phyloP scores from a whole-genome alignment of 805 yeast species.

The Starmerella tilneyi region DNA sequence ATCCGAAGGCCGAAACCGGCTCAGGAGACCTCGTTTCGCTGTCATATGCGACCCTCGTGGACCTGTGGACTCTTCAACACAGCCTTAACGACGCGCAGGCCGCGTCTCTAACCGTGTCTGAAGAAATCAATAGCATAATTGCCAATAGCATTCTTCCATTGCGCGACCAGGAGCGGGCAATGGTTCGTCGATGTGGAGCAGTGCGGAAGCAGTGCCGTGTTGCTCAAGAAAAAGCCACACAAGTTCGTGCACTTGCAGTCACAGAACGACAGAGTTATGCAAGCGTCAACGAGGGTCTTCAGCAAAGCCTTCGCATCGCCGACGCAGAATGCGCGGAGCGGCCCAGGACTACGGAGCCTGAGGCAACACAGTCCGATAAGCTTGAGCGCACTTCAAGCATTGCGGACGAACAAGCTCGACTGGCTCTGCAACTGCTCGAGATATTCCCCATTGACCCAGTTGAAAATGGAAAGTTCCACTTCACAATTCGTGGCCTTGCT shows the following conservation, averaged over 20 bases:
- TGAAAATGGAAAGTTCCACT: slow-evolving; percentile 24
- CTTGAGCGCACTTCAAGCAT: slow-evolving; percentile 2
- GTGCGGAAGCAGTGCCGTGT: neutral
- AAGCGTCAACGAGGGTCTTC: neutral
- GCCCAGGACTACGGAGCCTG: neutral
- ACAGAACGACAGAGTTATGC: neutral
- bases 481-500: slow-evolving; percentile 32
- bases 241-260: neutral
- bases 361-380: neutral
- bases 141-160: slow-evolving; percentile 9
- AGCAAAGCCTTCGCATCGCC: neutral
- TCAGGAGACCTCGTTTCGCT: slow-evolving; percentile 9
- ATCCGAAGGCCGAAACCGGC: neutral
- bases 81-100: slow-evolving; percentile 27
- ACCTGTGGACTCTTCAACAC: slow-evolving; percentile 27
- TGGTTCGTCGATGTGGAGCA: slow-evolving; percentile 11
- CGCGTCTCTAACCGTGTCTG: slow-evolving; percentile 18
- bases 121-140: slow-evolving; percentile 20
- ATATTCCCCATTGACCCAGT: slow-evolving; percentile 31
- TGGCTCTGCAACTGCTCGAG: slow-evolving; percentile 26
- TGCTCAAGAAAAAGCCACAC: neutral
- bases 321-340: neutral
- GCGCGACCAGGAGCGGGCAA: slow-evolving; percentile 9
- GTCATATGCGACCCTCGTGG: slow-evolving; percentile 27
- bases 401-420: slow-evolving; percentile 24